Conservation (phyloP, 306 rosid species). For the Trifolium repens region DNA sequence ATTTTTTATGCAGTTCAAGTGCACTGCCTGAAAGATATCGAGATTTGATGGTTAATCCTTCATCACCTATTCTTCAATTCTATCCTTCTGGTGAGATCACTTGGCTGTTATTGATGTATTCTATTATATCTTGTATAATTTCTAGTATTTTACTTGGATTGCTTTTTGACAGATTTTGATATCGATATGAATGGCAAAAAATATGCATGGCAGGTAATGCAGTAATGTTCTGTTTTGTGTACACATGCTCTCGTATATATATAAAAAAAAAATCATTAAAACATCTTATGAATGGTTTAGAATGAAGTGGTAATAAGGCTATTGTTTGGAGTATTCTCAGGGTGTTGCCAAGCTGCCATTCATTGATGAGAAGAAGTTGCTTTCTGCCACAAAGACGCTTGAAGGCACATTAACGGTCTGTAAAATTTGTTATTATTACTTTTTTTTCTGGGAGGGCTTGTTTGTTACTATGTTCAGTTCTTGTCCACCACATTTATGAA, state of each 20-base stretch:
- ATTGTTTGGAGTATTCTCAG: constrained; percentile 52
- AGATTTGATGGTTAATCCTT: constrained; percentile 81
- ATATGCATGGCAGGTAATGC: constrained; percentile 90
- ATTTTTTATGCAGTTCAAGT: constrained; percentile 69
- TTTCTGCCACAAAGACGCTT: constrained; percentile 75
- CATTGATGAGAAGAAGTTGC: constrained; percentile 87
- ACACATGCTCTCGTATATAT: neutral
- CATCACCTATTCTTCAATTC: constrained; percentile 75
- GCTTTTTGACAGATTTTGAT: constrained; percentile 75
- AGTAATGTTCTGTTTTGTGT: neutral
- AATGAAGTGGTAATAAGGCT: constrained; percentile 33
- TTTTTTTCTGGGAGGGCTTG: constrained; percentile 11
- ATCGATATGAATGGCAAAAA: constrained; percentile 99
- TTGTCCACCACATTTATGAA: constrained; percentile 21
- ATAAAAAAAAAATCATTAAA: neutral
- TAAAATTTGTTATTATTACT: constrained; percentile 21
- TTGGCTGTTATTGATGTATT: constrained; percentile 33
- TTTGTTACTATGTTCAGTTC: constrained; percentile 5
- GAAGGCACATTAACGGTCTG: constrained; percentile 88
- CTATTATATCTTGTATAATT: constrained; percentile 33
- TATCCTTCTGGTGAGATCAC: constrained; percentile 80
- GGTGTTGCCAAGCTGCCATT: constrained; percentile 98
- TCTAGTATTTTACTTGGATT: constrained; percentile 21
- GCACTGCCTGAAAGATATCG: constrained; percentile 89
- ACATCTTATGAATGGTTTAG: constrained; percentile 28